These are phyloP conservation scores for Claviceps humidiphila DNA, from an alignment of 2,329 filamentous ascomycete genomes.

Conservation along the genomic window DNA sequence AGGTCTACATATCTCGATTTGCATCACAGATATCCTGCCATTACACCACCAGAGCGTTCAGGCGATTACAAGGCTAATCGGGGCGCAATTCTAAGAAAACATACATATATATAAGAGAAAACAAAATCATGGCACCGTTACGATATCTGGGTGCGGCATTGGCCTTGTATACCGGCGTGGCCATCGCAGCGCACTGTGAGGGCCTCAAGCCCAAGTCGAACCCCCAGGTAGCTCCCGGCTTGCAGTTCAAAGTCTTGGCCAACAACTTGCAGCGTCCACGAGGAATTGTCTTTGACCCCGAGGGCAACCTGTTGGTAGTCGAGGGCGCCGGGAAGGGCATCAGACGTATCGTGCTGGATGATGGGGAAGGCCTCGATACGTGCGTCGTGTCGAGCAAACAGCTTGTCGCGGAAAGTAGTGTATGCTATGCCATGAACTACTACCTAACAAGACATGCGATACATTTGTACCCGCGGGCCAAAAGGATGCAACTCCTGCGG, in stretches of 20 bases:
- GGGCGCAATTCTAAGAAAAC: neutral
- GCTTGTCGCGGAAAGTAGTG: conserved; percentile 14
- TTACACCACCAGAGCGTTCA: no score
- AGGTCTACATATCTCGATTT: no score
- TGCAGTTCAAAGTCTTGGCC: conserved; percentile 14
- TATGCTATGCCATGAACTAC: conserved; percentile 3
- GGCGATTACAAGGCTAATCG: no score
- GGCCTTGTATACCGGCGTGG: neutral
- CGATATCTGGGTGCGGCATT: neutral
- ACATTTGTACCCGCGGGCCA: no score
- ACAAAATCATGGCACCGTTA: neutral
- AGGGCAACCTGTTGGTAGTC: conserved; percentile 24
- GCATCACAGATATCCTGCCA: no score
- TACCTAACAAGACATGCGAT: no score
- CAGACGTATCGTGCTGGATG: conserved; percentile 19
- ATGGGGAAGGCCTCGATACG: conserved; percentile 15
- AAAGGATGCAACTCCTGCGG: no score
- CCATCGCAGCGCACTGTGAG: conserved; percentile 6
- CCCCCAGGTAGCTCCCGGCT: conserved; percentile 12
- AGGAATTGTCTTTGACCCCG: conserved; percentile 20
- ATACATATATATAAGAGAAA: neutral
- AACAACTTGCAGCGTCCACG: conserved; percentile 17
- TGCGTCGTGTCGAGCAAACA: conserved; percentile 16
- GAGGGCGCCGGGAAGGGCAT: conserved; percentile 19
- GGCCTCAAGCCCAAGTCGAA: conserved; percentile 5